Evolutionary conservation across 2,329 filamentous ascomycete species (phyloP), one percentile per base, ranked within the genome.

Genomic region (Apiospora aurea): DNA sequence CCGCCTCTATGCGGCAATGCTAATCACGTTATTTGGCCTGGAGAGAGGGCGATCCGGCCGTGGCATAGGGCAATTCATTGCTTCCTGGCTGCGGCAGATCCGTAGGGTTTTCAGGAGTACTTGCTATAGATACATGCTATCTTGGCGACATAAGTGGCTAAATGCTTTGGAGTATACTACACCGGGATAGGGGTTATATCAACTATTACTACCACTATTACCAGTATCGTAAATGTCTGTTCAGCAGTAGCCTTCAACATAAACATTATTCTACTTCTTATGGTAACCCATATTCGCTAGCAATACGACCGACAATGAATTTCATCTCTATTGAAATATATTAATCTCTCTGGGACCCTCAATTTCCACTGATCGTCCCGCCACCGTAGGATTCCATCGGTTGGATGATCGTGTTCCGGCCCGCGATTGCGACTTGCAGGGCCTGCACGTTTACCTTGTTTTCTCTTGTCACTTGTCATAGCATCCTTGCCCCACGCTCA

Each of bases 321-420:
- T 38, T 29, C 34, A 8, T 41, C 29, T 38, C 7, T 38, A 26
- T 38, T 21, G 53, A 38, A 38, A 38, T 38, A 34, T 61, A 34
- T 61, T 61, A 61, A 61, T 64, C 8, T 64, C 57, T 41, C 10
- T 5, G 21, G 41, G 57, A 41, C 10, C 57, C 18, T 64, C 29
- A 24, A n/a, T 18, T 41, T 10, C 53, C 57, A 64, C 57, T 64
- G 57, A 64, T 64, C 57, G 21, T 64, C 57, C 34, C 34, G 34
- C 41, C 21, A 41, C 34, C 10, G 34, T 64, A 41, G 57, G 41
- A 64, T 41, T 64, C 18, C n/a, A n/a, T 64, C 34, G 57, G 57
- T n/a, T 41, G 41, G 41, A 64, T 64, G 34, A 34, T 10, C 13
- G 41, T n/a, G 8, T 41, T 41, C 57, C 57, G 57, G 57, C 34